phyloP scores from a whole-genome alignment of 768 basidiomycete genomes.

The Mycena amicta region DNA sequence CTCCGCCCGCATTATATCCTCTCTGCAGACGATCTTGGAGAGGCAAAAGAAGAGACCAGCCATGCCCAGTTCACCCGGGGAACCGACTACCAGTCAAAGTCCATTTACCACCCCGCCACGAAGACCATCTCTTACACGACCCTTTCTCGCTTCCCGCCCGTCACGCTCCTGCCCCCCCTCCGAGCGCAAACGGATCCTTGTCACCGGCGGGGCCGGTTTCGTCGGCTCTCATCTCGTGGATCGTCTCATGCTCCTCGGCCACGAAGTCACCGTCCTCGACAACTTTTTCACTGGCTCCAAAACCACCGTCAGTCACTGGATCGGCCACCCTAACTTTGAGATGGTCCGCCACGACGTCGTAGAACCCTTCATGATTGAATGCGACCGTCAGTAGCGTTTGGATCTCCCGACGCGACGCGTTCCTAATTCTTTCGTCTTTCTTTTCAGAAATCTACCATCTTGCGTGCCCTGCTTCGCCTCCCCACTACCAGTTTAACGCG shows the following conservation, averaged over 20 bases:
- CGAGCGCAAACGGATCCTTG: slow-evolving; percentile 83
- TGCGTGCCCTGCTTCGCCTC: slow-evolving; percentile 96
- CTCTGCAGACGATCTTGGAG: slow-evolving; percentile 41
- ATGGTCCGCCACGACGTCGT: slow-evolving; percentile 97
- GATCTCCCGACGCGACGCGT: slow-evolving; percentile 12
- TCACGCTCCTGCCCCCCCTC: slow-evolving; percentile 81
- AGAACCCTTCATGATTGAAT: slow-evolving; percentile 98
- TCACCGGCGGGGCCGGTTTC: slow-evolving; percentile 99
- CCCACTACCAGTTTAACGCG: slow-evolving; percentile 97
- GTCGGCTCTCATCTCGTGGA: slow-evolving; percentile 98
- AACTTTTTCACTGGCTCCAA: slow-evolving; percentile 99
- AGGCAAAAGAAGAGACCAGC: slow-evolving; percentile 41
- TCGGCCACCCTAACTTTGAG: slow-evolving; percentile 99
- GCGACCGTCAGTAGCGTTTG: slow-evolving; percentile 73
- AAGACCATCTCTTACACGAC: slow-evolving; percentile 91
- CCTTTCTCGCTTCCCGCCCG: slow-evolving; percentile 89
- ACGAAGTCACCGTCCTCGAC: slow-evolving; percentile 96
- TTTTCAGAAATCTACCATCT: slow-evolving; percentile 92
- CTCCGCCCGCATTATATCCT: slow-evolving; percentile 78
- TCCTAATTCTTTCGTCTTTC: slow-evolving; percentile 18
- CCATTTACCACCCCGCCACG: slow-evolving; percentile 79
- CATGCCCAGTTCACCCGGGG: slow-evolving; percentile 60
- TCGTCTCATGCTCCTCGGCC: slow-evolving; percentile 95
- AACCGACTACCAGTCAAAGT: slow-evolving; percentile 74
- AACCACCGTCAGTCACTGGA: slow-evolving; percentile 95